phyloP scores from a whole-genome alignment of 345 rosid genomes.

The Firmiana major region DNA sequence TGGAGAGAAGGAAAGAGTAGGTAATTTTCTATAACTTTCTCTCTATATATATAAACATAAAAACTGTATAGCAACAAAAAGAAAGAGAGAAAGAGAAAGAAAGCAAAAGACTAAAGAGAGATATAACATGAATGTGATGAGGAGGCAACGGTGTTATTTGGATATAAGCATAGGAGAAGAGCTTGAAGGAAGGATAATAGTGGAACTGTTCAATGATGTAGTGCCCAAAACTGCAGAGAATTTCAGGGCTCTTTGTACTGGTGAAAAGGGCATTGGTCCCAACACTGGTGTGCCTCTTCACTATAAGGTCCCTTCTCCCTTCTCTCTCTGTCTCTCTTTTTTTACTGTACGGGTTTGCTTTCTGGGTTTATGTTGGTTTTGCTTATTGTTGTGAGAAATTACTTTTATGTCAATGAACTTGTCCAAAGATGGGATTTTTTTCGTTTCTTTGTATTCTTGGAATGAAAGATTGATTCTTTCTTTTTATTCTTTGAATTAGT shows the following conservation, averaged over 20 bases:
- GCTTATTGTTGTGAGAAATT: slow-evolving; percentile 9
- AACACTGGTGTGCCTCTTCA: slow-evolving; percentile 74
- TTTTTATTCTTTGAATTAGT: neutral
- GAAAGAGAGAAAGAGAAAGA: neutral
- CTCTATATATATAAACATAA: neutral
- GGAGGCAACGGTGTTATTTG: slow-evolving; percentile 64
- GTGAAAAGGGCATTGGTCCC: slow-evolving; percentile 88
- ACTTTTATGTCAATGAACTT: slow-evolving; percentile 1
- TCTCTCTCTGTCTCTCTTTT: neutral
- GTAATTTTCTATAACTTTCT: neutral
- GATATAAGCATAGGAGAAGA: slow-evolving; percentile 90
- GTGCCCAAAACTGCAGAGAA: slow-evolving; percentile 90
- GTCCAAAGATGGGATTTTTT: neutral
- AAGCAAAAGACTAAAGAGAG: slow-evolving; percentile 1
- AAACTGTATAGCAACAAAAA: neutral
- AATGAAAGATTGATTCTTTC: neutral
- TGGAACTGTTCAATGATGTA: slow-evolving; percentile 78
- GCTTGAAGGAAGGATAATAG: slow-evolving; percentile 84
- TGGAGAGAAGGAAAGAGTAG: slow-evolving; percentile 8
- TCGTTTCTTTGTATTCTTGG: neutral
- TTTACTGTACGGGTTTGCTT: neutral
- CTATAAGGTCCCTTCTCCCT: slow-evolving; percentile 54
- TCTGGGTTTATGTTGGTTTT: slow-evolving; percentile 14
- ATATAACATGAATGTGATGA: slow-evolving; percentile 37
- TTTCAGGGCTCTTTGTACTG: slow-evolving; percentile 91